Percentiles rank a stretch among this genome's conserved stretches.
Conservation (phyloP, 345 rosid species). For the Triadica sebifera region DNA sequence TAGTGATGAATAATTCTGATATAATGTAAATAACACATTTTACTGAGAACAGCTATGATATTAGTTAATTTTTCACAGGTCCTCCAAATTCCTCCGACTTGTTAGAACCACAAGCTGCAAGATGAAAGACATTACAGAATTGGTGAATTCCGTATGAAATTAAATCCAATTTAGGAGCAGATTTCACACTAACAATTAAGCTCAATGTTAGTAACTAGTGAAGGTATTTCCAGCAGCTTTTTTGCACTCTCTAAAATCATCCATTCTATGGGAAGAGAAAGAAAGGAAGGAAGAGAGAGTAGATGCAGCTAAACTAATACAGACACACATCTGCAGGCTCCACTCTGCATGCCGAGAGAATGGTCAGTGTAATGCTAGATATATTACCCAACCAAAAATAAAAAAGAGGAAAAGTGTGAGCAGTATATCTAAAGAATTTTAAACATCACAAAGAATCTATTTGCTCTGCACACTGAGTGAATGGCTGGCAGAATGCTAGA, state of each 20-base stretch:
- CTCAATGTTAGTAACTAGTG: background rate
- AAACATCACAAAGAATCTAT: too few species aligned
- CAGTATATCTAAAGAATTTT: too few species aligned
- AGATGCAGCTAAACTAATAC: background rate
- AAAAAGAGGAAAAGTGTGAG: too few species aligned
- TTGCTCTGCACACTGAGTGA: too few species aligned
- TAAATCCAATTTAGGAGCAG: too few species aligned
- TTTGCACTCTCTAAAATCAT: background rate
- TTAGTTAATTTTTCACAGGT: background rate
- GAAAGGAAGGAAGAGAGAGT: background rate
- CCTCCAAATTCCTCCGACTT: background rate
- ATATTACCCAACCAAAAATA: too few species aligned
- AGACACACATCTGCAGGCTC: too few species aligned
- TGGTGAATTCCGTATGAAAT: background rate
- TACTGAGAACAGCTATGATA: background rate
- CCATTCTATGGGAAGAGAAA: background rate
- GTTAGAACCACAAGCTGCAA: background rate
- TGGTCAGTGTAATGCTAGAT: too few species aligned
- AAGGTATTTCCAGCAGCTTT: background rate
- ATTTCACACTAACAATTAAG: background rate
- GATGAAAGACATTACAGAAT: background rate
- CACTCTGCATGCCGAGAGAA: too few species aligned
- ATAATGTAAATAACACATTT: background rate
- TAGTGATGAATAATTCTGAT: background rate
- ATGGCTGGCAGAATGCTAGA: too few species aligned